Base-by-base conservation (phyloP, 768 basidiomycete species). In the Boletus rubropictus region DNA sequence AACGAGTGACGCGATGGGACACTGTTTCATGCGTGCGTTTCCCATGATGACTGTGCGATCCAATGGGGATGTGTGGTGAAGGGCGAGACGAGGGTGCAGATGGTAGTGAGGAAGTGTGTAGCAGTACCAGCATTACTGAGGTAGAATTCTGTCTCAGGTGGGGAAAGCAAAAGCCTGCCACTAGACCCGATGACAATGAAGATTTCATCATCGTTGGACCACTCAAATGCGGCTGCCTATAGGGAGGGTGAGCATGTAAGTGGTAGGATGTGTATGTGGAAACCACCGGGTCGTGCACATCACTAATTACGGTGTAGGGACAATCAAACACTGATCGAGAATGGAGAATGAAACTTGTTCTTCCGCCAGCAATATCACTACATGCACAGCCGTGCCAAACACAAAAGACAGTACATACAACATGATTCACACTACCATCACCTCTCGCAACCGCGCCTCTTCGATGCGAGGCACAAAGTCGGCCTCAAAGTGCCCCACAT, bases 1-100 rank as follows among this genome's bases (percentile, higher is more conserved):
- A 42, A 98, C 95, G 18, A 99, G 77, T 6, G 96, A 90, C 0
- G 92, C 96, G 55, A 95, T 93, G 12, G 96, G 96, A 24, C 95
- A 85, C 66, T 98, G 92, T 69, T 97, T 98, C 96, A 98, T 99
- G 49, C 95, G 82, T 0, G 94, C 90, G 56, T 99, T 99, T 38
- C 96, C 96, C 9, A 96, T 98, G 66, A 98, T 87, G 66, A 89
- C 68, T 15, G 94, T 96, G 21, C 70, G 69, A 39, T 74, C 68
- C 35, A 60, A 53, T 21, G 68, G 59, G 6, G 66, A 65, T 33
- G 71, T 3, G 65, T 29, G 20, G 57, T 48, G 9, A 68, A 59
- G 5, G 72, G 59, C 47, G 80, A 79, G 3, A 91, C 91, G 44
- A 98, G 81, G 0, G 94, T 85, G 68, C 94, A 97, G 41, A 99